Evolutionary conservation across 2,329 filamentous ascomycete species (phyloP), one percentile per base, ranked within the genome.

Genomic region (Trichoderma sp.): DNA sequence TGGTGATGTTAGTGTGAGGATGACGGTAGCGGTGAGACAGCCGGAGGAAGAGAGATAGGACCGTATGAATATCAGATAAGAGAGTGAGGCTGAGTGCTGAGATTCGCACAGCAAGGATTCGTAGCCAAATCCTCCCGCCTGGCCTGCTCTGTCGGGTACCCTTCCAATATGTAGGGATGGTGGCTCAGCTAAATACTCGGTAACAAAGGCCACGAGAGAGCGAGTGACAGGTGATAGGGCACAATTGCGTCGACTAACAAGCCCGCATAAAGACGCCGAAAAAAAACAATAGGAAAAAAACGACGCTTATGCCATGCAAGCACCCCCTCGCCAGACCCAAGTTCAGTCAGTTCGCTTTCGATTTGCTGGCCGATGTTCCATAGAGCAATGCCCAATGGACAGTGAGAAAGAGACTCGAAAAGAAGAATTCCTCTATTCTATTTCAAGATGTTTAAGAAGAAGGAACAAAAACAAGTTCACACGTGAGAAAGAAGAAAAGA

Each of bases 261-360:
- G n/a, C 59, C 68, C 68, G 56, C 68, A 62, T 62, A 24, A 63
- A 71, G 12, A 21, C 35, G 35, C 67, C 67, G 38, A 45, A 71
- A 71, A 71, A 71, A 62, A 69, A 56, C 7, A 18, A 69, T 29
- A 21, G 18, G 27, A n/a, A 41, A 71, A 41, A 45, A 41, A 60
- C 67, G 56, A 63, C 68, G 68, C 68, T 71, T 71, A 71, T 71
- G 68, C 68, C 31, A 71, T 63, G 68, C 68, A 71, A 63, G 68
- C 68, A 71, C 68, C 56, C 67, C 68, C 50, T 69, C 66, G 31
- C 27, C 41, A 63, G 31, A 33, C 45, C 45, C 41, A 45, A 62
- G 14, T 18, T 27, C 35, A 45, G 50, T 56, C 45, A 45, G 53
- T 24, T 33, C 9, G 27, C 16, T 7, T 33, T 71, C 67, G 45